A percentile compares a stretch with the other conserved stretches of the same genome.
Conservation (phyloP, 2,329 filamentous ascomycete genomes). For the Verticillium nubilum region DNA sequence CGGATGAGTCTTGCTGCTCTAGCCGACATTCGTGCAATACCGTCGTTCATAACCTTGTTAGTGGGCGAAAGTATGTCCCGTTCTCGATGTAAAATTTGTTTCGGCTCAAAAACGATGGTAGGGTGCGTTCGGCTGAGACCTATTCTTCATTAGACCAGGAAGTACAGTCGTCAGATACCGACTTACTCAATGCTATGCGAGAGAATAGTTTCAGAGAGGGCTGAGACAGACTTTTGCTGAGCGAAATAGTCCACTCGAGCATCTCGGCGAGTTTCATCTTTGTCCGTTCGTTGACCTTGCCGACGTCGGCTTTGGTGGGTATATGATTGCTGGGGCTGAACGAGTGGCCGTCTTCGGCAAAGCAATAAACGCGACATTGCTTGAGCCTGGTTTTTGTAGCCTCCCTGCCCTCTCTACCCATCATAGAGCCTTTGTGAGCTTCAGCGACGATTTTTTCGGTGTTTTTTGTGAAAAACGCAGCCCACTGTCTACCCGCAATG, state of each 20-base stretch:
- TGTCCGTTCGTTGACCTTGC: slow-evolving; percentile 15
- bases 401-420: slow-evolving; percentile 9
- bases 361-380: slow-evolving; percentile 40
- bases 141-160: slow-evolving; percentile 16
- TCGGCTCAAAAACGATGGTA: slow-evolving; percentile 35
- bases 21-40: slow-evolving; percentile 60
- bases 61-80: slow-evolving; percentile 33
- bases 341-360: slow-evolving; percentile 45
- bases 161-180: background rate
- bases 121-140: slow-evolving; percentile 47
- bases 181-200: slow-evolving; percentile 47
- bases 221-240: slow-evolving; percentile 37
- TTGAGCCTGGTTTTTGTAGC: slow-evolving; percentile 18
- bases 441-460: slow-evolving; percentile 30
- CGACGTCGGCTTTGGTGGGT: slow-evolving; percentile 18
- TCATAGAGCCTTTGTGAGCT: slow-evolving; percentile 14
- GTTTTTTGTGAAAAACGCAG: slow-evolving; percentile 37
- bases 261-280: slow-evolving; percentile 34
- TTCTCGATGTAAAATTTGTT: slow-evolving; percentile 36
- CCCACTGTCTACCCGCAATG: slow-evolving; percentile 42
- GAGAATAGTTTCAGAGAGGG: slow-evolving; percentile 52
- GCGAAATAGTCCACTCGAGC: slow-evolving; percentile 47
- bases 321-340: slow-evolving; percentile 23
- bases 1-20: slow-evolving; percentile 50
- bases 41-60: slow-evolving; percentile 56